Evolutionary conservation across 257 asterid genomes (phyloP), one percentile per base, ranked within the genome.

Genomic region (Oldenlandia corymbosa): DNA sequence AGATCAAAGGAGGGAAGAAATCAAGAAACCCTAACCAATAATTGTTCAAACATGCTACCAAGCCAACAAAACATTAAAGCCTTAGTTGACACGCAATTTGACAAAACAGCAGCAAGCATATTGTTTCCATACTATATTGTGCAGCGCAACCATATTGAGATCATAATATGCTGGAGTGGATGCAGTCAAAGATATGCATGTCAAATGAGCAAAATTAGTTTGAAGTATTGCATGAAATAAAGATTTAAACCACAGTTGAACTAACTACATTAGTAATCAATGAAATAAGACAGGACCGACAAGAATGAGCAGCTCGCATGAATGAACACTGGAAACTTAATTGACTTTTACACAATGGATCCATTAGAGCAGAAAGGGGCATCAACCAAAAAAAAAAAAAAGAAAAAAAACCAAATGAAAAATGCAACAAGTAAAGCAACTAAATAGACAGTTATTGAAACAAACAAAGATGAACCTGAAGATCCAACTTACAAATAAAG

Each of bases 381-480:
- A 14, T 24, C 23, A 17, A 2, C 47, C n/a, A n/a, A 10, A 42
- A 13, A 1, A 11, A 2, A 18, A 9, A 12, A 17, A 20, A 28
- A 32, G 2, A 20, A 16, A 12, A 31, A 32, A 34, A 14, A 37
- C 28, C 47, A 36, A 11, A 36, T 36, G 48, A 31, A 21, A 34
- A 9, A 36, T 57, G 21, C 18, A 9, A 55, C 12, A 16, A 58
- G 12, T 32, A 0, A 34, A 30, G 36, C 11, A 20, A 9, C 7
- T 20, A 58, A n/a, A n/a, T n/a, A n/a, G n/a, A n/a, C 18, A 11
- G 5, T 12, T 13, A 12, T 21, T 10, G 10, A n/a, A 32, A 58
- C n/a, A 0, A 10, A 13, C 28, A 59, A 59, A 2, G 21, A 36
- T n/a, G 42, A 56, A 67, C 65, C 71, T 67, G 64, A 56, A 66